Evolutionary conservation across 495 filamentous ascomycete species (phyloP).

Genomic region (Hapsidospora chrysogenum): DNA sequence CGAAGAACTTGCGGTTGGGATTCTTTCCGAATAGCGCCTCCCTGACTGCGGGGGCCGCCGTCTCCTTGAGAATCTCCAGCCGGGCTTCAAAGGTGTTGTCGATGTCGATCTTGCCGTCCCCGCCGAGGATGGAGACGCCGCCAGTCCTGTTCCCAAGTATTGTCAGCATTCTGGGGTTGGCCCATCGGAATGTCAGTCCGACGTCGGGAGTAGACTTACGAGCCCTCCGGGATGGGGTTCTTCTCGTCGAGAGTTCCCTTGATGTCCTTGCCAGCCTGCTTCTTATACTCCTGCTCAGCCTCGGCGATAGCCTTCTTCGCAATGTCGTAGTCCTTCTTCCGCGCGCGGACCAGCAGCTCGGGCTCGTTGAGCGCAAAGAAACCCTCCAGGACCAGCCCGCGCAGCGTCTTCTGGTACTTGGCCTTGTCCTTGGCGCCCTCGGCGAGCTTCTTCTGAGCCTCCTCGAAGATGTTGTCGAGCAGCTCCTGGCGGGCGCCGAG

Average conservation of each 20-base stretch:
- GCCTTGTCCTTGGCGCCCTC: constrained; percentile 47
- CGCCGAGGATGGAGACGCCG: constrained; percentile 63
- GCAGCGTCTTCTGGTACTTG: constrained; percentile 58
- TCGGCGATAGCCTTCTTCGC: constrained; percentile 58
- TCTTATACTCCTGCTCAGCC: constrained; percentile 68
- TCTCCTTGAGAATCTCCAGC: constrained; percentile 64
- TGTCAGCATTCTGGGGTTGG: too few species aligned
- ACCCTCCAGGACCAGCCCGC: constrained; percentile 75
- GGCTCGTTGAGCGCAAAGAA: constrained; percentile 73
- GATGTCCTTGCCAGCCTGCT: constrained; percentile 47
- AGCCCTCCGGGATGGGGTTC: constrained; percentile 63
- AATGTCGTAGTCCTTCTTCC: constrained; percentile 62
- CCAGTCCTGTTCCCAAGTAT: constrained; percentile 76
- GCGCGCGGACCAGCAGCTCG: constrained; percentile 50
- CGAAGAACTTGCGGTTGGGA: constrained; percentile 81
- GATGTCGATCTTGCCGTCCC: constrained; percentile 88
- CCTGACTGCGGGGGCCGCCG: constrained; percentile 71
- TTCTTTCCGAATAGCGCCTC: constrained; percentile 82
- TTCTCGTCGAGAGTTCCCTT: constrained; percentile 53
- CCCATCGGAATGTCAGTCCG: too few species aligned
- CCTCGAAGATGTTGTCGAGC: constrained; percentile 81
- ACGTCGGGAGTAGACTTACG: constrained; percentile 40
- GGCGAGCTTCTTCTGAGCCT: constrained; percentile 48
- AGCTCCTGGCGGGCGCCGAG: constrained; percentile 75
- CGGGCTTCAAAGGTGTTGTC: constrained; percentile 96